Conservation (phyloP, 345 rosid genomes). For the Stellera chamaejasme region DNA sequence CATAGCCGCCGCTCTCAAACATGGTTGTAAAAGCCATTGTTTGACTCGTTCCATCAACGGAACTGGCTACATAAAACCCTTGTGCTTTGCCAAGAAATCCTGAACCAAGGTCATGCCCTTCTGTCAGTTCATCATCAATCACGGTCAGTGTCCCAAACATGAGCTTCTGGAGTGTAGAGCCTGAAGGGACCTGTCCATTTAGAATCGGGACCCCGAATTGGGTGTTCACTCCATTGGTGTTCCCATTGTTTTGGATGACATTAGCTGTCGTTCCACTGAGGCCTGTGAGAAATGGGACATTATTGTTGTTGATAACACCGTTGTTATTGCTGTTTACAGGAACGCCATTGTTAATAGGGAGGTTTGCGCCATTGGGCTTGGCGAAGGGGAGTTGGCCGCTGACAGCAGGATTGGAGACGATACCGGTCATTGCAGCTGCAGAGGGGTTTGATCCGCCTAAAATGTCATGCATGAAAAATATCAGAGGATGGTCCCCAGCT, state of each 20-base stretch:
- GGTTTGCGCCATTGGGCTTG: constrained; percentile 27
- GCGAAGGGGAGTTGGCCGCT: constrained; percentile 40
- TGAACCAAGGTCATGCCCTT: constrained; percentile 41
- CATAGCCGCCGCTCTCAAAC: constrained; percentile 47
- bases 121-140: constrained; percentile 43
- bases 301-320: constrained; percentile 23
- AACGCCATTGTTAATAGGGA: constrained; percentile 31
- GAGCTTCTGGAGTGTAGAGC: constrained; percentile 30
- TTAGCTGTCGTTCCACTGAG: constrained; percentile 26
- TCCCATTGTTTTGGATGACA: constrained; percentile 28
- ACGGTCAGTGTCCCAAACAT: constrained; percentile 45
- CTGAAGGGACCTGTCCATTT: constrained; percentile 40
- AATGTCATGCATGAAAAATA: constrained; percentile 50
- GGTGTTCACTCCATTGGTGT: constrained; percentile 18
- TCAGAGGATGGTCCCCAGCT: constrained; percentile 5
- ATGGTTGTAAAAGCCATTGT: constrained; percentile 37
- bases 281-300: constrained; percentile 32
- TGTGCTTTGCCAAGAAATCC: constrained; percentile 40
- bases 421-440: constrained; percentile 28
- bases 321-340: constrained; percentile 24
- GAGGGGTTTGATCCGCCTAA: constrained; percentile 42
- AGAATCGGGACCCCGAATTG: constrained; percentile 32
- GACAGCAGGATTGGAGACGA: constrained; percentile 28
- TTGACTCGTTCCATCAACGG: constrained; percentile 46
- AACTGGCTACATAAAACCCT: constrained; percentile 49